phyloP scores from a whole-genome alignment of 768 basidiomycete genomes.

The Lentinula edodes region DNA sequence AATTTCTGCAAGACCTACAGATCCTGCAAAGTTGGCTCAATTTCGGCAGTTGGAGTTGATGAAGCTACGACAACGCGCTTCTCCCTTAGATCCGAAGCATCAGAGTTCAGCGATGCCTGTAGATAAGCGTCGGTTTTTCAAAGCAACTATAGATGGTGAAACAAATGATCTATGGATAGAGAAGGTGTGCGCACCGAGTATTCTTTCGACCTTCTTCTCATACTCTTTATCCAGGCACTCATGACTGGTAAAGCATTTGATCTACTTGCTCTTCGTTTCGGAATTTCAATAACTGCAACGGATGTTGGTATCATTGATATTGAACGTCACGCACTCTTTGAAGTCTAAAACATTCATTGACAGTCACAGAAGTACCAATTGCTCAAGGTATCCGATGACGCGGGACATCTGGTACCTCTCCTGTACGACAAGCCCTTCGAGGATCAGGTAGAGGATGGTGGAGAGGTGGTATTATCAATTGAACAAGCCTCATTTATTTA shows the following conservation, averaged over 20 bases:
- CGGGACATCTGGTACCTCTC: neutral
- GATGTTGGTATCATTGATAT: neutral
- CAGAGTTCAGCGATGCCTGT: constrained; percentile 37
- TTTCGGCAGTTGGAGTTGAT: constrained; percentile 58
- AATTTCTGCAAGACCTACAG: constrained; percentile 30
- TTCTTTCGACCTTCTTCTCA: constrained; percentile 6
- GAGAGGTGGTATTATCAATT: neutral
- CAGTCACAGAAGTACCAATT: constrained; percentile 3
- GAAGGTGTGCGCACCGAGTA: constrained; percentile 43
- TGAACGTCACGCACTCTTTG: neutral
- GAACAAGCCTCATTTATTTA: no score
- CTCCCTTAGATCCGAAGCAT: constrained; percentile 57
- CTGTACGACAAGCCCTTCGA: neutral
- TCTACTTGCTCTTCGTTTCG: constrained; percentile 34
- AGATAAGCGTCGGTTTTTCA: constrained; percentile 57
- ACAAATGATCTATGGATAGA: constrained; percentile 59
- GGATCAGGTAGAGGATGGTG: constrained; percentile 2
- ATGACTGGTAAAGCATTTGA: constrained; percentile 62
- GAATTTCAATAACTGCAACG: neutral
- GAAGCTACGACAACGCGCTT: constrained; percentile 70
- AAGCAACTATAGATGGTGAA: constrained; percentile 26
- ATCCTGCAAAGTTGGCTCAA: constrained; percentile 50
- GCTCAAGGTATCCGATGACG: constrained; percentile 12
- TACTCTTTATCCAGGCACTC: constrained; percentile 33
- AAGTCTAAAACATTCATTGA: neutral